phyloP scores from a whole-genome alignment of 345 rosid genomes.

The Gossypium stocksii region DNA sequence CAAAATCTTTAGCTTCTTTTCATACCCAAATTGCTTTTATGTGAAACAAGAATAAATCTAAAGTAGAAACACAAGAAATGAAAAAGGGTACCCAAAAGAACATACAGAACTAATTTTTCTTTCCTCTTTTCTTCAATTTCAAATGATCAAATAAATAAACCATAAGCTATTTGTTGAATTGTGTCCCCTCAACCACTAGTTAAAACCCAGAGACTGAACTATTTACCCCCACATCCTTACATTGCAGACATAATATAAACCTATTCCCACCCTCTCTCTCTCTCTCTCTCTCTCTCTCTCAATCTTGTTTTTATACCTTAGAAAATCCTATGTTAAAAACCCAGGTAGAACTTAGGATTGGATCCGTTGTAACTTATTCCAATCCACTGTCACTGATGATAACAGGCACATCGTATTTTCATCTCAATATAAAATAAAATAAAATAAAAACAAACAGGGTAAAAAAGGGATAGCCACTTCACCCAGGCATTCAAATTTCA shows the following conservation, averaged over 20 bases:
- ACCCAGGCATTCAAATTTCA: neutral
- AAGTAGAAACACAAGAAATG: neutral
- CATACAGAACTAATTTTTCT: neutral
- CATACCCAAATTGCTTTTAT: neutral
- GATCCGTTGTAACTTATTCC: slow-evolving; percentile 9
- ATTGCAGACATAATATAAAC: slow-evolving; percentile 6
- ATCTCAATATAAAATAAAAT: slow-evolving; percentile 5
- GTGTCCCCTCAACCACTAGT: slow-evolving; percentile 2
- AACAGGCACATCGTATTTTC: neutral
- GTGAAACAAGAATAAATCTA: neutral
- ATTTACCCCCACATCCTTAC: neutral
- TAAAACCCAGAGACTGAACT: slow-evolving; percentile 10
- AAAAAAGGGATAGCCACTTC: neutral
- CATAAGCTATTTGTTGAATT: slow-evolving; percentile 14
- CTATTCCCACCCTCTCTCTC: slow-evolving; percentile 1
- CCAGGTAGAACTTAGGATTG: neutral
- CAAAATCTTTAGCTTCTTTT: neutral
- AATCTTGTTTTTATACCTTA: neutral
- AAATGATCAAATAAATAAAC: neutral
- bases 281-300: slow-evolving; percentile 1
- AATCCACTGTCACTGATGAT: slow-evolving; percentile 1
- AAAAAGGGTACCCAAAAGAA: neutral
- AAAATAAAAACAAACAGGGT: neutral
- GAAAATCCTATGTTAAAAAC: slow-evolving; percentile 11
- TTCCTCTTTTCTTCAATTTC: neutral